Evolutionary conservation across 2,329 filamentous ascomycete genomes (phyloP).

Genomic region (Sphaerostilbella broomeana): DNA sequence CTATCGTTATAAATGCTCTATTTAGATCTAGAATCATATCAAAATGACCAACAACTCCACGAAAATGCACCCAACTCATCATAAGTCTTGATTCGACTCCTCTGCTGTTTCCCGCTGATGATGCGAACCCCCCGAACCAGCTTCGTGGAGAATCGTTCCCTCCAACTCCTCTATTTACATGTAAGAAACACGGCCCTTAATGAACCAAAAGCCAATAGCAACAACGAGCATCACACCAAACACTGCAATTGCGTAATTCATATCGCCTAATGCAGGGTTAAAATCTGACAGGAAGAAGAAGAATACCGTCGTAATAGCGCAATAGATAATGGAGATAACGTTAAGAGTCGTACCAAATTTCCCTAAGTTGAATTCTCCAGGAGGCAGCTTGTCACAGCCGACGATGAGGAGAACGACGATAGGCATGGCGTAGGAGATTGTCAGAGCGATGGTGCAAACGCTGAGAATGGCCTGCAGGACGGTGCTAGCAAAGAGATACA

Average conservation of each 20-base stretch:
- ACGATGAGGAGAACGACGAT: slow-evolving; percentile 41
- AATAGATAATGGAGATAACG: slow-evolving; percentile 46
- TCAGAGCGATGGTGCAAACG: slow-evolving; percentile 51
- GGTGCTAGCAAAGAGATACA: slow-evolving; percentile 48
- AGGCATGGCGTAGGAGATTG: slow-evolving; percentile 43
- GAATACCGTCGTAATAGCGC: slow-evolving; percentile 45
- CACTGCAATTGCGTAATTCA: slow-evolving; percentile 53
- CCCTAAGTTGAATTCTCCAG: slow-evolving; percentile 40
- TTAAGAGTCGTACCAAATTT: slow-evolving; percentile 38
- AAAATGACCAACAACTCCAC: no score
- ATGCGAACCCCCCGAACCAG: neutral
- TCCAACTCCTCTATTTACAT: slow-evolving; percentile 18
- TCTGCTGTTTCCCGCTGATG: neutral
- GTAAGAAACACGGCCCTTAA: slow-evolving; percentile 34
- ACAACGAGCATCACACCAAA: slow-evolving; percentile 50
- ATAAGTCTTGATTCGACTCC: neutral
- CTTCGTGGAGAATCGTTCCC: slow-evolving; percentile 7
- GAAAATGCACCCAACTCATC: no score
- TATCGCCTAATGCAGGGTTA: slow-evolving; percentile 39
- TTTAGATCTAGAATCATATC: neutral
- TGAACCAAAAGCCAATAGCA: slow-evolving; percentile 43
- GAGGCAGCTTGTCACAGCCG: slow-evolving; percentile 46
- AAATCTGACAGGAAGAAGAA: slow-evolving; percentile 47
- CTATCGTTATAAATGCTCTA: neutral
- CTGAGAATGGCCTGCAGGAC: slow-evolving; percentile 48